Conservation (phyloP, 2,329 filamentous ascomycete species). For the Coniochaeta hoffmannii region DNA sequence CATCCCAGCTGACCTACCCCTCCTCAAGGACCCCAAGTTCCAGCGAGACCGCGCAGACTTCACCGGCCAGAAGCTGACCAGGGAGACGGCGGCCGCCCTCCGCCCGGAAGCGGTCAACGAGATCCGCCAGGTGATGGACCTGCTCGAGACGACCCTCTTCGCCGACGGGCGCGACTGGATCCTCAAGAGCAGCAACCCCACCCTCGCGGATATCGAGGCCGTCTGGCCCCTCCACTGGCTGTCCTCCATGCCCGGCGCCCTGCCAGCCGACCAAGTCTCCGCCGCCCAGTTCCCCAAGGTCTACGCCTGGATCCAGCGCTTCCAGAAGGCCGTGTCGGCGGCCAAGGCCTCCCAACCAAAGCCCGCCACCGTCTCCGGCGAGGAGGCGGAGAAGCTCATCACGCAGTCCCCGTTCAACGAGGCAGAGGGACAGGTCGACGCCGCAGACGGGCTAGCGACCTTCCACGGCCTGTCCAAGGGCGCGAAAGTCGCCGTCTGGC, state of each 20-base stretch:
- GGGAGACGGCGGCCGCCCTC: conserved; percentile 15
- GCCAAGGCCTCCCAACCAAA: conserved; percentile 29
- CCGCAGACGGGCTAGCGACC: conserved; percentile 35
- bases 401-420: conserved; percentile 37
- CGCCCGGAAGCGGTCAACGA: conserved; percentile 50
- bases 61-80: conserved; percentile 16
- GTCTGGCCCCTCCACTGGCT: conserved; percentile 65
- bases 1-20: conserved; percentile 47
- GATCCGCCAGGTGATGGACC: conserved; percentile 43
- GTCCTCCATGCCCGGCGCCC: conserved; percentile 41
- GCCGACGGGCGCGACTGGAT: conserved; percentile 62
- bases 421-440: conserved; percentile 33
- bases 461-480: conserved; percentile 44
- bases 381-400: conserved; percentile 44
- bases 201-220: conserved; percentile 61
- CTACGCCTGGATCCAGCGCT: conserved; percentile 59
- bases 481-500: conserved; percentile 49
- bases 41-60: conserved; percentile 45
- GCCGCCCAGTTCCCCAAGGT: conserved; percentile 47
- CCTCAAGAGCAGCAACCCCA: conserved; percentile 41
- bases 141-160: conserved; percentile 56
- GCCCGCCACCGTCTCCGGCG: conserved; percentile 39
- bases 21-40: conserved; percentile 51
- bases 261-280: conserved; percentile 46
- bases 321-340: conserved; percentile 37